Conservation (phyloP, 345 rosid genomes). For the Gossypium sturtianum region DNA sequence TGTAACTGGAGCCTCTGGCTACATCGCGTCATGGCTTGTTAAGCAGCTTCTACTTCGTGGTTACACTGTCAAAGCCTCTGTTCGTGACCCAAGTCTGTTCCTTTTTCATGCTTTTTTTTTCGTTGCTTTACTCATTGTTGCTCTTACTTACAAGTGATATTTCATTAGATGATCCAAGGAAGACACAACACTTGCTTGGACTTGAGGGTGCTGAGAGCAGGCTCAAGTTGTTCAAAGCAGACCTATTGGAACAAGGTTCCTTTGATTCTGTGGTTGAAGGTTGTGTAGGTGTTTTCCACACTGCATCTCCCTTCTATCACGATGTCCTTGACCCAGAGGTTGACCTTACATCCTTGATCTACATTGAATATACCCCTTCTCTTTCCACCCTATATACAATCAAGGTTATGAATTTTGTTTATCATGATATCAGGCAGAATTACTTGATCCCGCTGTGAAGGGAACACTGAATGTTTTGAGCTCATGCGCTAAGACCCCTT, state of each 20-base stretch:
- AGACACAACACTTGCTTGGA: conserved; percentile 57
- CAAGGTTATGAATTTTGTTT: not conserved
- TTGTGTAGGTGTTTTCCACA: conserved; percentile 83
- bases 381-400: not conserved
- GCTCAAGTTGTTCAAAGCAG: conserved; percentile 69
- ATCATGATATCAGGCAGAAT: conserved; percentile 47
- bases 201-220: conserved; percentile 75
- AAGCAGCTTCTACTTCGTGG: conserved; percentile 42
- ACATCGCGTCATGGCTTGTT: conserved; percentile 46
- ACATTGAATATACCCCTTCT: not conserved
- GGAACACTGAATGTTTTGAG: conserved; percentile 84
- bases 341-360: conserved; percentile 3
- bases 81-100: conserved; percentile 39
- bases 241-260: conserved; percentile 72
- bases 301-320: conserved; percentile 76
- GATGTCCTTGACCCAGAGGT: conserved; percentile 87
- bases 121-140: too few relatives aligned
- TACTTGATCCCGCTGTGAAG: conserved; percentile 81
- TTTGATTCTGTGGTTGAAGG: conserved; percentile 67
- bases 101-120: not conserved
- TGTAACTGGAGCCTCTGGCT: conserved; percentile 53
- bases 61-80: conserved; percentile 45
- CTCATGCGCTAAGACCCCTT: conserved; percentile 62
- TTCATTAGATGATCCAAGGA: conserved; percentile 56
- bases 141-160: too few relatives aligned